Evolutionary conservation across 768 basidiomycete genomes (phyloP).

Genomic region (Pleurotus sapidus): DNA sequence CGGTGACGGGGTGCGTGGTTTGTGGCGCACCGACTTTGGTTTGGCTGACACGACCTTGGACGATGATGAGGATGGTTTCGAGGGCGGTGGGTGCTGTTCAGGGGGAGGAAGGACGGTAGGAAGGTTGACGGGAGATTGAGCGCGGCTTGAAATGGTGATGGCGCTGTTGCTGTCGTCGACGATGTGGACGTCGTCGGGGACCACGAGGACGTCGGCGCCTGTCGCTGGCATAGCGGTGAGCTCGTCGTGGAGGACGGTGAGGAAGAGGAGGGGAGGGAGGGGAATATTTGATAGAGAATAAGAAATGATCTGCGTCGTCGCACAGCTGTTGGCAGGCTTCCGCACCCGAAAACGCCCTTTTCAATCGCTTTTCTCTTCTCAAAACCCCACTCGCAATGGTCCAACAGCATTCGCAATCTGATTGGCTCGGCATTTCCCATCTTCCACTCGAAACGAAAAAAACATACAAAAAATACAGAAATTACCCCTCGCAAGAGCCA

Average conservation of each 20-base stretch:
- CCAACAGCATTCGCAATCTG: slow-evolving; percentile 15
- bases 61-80: slow-evolving; percentile 7
- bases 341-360: slow-evolving; percentile 24
- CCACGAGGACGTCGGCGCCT: slow-evolving; percentile 14
- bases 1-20: slow-evolving; percentile 37
- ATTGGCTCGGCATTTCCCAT: slow-evolving; percentile 40
- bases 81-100: not conserved
- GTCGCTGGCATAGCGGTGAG: not conserved
- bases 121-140: not conserved
- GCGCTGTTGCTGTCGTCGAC: slow-evolving; percentile 12
- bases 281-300: slow-evolving; percentile 13
- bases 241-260: slow-evolving; percentile 1
- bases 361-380: slow-evolving; percentile 7
- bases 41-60: slow-evolving; percentile 16
- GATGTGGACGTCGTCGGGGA: slow-evolving; percentile 14
- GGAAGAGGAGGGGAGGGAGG: slow-evolving; percentile 6
- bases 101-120: not conserved
- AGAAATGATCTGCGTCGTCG: slow-evolving; percentile 11
- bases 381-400: slow-evolving; percentile 9
- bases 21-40: slow-evolving; percentile 18
- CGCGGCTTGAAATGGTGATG: slow-evolving; percentile 6
- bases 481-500: no score
- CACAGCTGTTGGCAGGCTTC: slow-evolving; percentile 18
- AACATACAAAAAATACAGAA: no score
- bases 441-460: slow-evolving; percentile 20